Base-by-base conservation (phyloP, 2,329 filamentous ascomycete species). In the Pseudocercospora fuligena region DNA sequence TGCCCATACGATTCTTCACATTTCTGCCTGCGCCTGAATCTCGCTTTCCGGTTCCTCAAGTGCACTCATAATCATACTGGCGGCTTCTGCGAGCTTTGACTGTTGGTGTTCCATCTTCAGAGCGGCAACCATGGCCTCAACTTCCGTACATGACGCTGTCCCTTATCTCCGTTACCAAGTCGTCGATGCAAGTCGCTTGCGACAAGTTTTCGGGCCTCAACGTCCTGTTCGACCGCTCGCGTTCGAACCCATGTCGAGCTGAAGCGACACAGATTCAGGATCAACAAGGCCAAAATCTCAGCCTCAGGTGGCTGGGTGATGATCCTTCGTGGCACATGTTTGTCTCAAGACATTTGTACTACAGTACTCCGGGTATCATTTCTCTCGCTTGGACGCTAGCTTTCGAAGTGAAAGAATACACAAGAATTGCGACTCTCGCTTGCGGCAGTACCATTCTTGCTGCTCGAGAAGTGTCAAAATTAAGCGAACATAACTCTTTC, bases 191-290 rank as follows among this genome's bases (percentile, higher is more conserved):
- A 36, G 33, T 36, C 33, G 33, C 33, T 36, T 36, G 12, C 12
- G 33, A 21, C 21, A 29, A 4, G 4, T n/a, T n/a, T 3, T 31
- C 12, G 27, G 27, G 27, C 51, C 51, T 56, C 27, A 56, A 54
- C 25, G 11, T 54, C 23, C 25, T 14, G 19, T 25, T 27, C 21
- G 21, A 25, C 47, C 47, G 47, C 47, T 36, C 56, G 33, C 33
- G 16, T 40, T 19, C 27, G 36, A 40, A 58, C 31, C 56, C 56
- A 58, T 58, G 56, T 43, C 31, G 56, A 58, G 56, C 56, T 58
- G 56, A 58, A 11, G 56, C 56, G 31, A 58, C 14, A 36, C 56
- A 36, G 21, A 27, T 23, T 36, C 56, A 58, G 56, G 56, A 58
- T 58, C 33, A 23, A 43, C 19, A 36, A 58, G 56, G 54, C 54